Conservation (phyloP, 23 red algal species). For the Porphyridium purpureum region DNA sequence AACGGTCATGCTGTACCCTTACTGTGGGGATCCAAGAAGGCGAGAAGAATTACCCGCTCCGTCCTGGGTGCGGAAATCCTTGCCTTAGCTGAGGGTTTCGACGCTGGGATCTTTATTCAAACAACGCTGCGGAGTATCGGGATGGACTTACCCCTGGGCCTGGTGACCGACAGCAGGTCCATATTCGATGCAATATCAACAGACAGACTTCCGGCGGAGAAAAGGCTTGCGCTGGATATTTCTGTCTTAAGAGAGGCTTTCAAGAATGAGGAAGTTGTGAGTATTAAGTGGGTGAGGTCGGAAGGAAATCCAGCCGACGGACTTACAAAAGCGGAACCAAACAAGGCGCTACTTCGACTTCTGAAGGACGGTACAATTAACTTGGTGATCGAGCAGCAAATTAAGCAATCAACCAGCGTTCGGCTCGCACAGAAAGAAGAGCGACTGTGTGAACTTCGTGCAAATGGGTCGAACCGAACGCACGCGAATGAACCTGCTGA, state of each 20-base stretch:
- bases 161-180: slow-evolving; percentile 2
- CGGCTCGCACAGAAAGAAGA: too few relatives aligned
- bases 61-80: not conserved
- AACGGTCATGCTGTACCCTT: not conserved
- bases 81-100: not conserved
- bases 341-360: not conserved
- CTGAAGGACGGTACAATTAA: not conserved
- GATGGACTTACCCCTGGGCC: not conserved
- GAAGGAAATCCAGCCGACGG: not conserved
- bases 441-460: too few relatives aligned
- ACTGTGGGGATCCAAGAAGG: not conserved
- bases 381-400: not conserved
- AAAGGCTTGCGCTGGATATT: not conserved
- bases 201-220: not conserved
- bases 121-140: not conserved
- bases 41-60: slow-evolving; percentile 1
- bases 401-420: not conserved
- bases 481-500: too few relatives aligned
- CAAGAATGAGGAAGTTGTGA: not conserved
- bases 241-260: slow-evolving; percentile 1
- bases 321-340: not conserved
- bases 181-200: too few relatives aligned
- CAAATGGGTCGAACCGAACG: too few relatives aligned
- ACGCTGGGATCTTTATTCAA: not conserved
- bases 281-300: not conserved